Evolutionary conservation across 192 early-diverging fungal species (phyloP), one percentile per base, ranked within the genome.

Genomic region (Oehlia diaphana): DNA sequence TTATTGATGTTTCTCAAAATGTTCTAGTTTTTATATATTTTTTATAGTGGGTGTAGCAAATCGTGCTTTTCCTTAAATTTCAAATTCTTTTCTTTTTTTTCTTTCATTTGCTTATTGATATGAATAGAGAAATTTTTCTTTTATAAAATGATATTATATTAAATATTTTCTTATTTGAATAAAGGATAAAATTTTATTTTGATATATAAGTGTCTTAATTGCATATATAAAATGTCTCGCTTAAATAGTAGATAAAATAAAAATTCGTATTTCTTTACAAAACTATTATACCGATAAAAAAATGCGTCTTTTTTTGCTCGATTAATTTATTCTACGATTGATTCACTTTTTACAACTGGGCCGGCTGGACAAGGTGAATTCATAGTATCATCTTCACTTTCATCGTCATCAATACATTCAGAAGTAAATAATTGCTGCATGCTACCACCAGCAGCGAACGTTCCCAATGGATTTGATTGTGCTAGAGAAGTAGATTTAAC

Each of bases 161-260:
- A 21, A 9, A 33, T 37, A 9, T 58, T 61, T 42, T 47, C 10
- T 47, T 47, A 47, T 69, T 53, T 61, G 28, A 79, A 84, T 42
- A 77, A 84, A 16, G 83, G 3, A 84, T 84, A 80, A 71, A 47
- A 9, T 14, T 14, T 35, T 77, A 80, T 35, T 65, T 49, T 2
- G 19, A 28, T 4, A 53, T 19, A 53, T 53, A 5, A 5, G 0
- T 14, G 13, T 53, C 16, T 53, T 19, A 16, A 53, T 37, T 37
- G 39, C 39, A 42, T 0, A 42, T 42, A 42, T 42, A 42, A 42
- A 8, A 42, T 26, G 5, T 42, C 5, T 42, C 5, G 39, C 39
- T 42, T 42, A 8, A 42, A 42, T 42, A 42, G 6, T 42, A 58
- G 44, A 47, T 47, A 47, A 12, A 47, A 47, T 47, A 12, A 12